Evolutionary conservation across 169 alveolate genomes (phyloP).

Genomic region (Plasmodium relictum): DNA sequence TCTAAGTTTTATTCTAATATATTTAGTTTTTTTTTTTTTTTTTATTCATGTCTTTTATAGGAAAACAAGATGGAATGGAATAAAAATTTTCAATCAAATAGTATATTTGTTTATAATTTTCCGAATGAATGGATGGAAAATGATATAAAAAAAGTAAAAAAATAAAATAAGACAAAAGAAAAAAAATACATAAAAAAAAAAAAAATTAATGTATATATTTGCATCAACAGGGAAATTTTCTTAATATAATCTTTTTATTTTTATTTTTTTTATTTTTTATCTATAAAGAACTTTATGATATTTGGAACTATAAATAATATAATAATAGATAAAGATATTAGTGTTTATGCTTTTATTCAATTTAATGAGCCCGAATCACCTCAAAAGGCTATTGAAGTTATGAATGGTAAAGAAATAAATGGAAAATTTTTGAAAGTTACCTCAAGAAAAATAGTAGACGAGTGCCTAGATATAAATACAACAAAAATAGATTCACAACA

Average conservation of each 20-base stretch:
- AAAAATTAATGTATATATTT: background rate
- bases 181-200: background rate
- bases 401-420: constrained; percentile 91
- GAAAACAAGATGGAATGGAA: constrained; percentile 64
- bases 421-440: constrained; percentile 91
- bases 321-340: constrained; percentile 79
- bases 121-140: constrained; percentile 69
- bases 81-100: constrained; percentile 43
- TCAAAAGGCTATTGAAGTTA: constrained; percentile 91
- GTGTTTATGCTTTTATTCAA: constrained; percentile 93
- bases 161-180: background rate
- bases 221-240: background rate
- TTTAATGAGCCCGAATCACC: constrained; percentile 90
- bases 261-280: background rate
- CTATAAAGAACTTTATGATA: constrained; percentile 31
- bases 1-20: background rate
- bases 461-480: constrained; percentile 48
- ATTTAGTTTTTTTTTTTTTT: background rate
- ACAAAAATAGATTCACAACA: constrained; percentile 40
- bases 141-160: constrained; percentile 58
- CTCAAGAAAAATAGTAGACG: constrained; percentile 89
- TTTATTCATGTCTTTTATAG: background rate
- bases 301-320: constrained; percentile 66
- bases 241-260: background rate
- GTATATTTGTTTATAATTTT: constrained; percentile 72